phyloP scores from a whole-genome alignment of 768 basidiomycete genomes.

The Mrakia hoshinonis region DNA sequence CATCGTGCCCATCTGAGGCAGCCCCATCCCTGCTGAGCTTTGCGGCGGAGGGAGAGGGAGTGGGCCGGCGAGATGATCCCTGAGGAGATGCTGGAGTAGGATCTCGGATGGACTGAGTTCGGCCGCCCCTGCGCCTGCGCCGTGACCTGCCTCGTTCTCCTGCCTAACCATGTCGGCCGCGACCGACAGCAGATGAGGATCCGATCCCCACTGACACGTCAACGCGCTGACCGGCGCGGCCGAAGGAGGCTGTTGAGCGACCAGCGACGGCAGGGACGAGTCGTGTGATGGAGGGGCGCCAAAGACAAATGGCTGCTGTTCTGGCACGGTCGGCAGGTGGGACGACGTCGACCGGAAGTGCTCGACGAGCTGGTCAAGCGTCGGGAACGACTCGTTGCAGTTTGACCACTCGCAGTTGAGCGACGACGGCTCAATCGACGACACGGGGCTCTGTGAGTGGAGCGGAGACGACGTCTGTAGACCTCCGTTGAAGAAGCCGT shows the following conservation, averaged over 20 bases:
- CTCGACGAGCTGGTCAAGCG: conserved; percentile 22
- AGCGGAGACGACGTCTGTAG: background rate
- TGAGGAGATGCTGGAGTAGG: conserved; percentile 25
- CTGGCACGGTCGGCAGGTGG: conserved; percentile 8
- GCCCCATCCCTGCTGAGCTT: background rate
- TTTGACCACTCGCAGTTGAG: conserved; percentile 21
- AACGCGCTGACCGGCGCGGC: background rate
- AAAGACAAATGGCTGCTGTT: background rate
- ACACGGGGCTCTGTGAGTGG: background rate
- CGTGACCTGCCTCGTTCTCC: conserved; percentile 5
- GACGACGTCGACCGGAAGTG: conserved; percentile 25
- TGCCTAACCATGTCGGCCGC: background rate
- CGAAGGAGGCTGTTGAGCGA: background rate
- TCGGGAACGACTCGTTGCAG: conserved; percentile 24
- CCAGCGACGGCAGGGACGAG: background rate
- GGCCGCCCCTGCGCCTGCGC: background rate
- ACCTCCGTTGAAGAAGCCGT: background rate
- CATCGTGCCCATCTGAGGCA: background rate
- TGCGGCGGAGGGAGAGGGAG: background rate
- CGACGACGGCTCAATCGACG: background rate
- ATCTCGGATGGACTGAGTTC: conserved; percentile 14
- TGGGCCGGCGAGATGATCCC: conserved; percentile 23
- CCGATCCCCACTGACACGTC: conserved; percentile 24
- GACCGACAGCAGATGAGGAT: conserved; percentile 14
- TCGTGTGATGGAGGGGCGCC: background rate